phyloP scores from a whole-genome alignment of 2,329 filamentous ascomycete genomes.

The Exophiala xenobiotica region DNA sequence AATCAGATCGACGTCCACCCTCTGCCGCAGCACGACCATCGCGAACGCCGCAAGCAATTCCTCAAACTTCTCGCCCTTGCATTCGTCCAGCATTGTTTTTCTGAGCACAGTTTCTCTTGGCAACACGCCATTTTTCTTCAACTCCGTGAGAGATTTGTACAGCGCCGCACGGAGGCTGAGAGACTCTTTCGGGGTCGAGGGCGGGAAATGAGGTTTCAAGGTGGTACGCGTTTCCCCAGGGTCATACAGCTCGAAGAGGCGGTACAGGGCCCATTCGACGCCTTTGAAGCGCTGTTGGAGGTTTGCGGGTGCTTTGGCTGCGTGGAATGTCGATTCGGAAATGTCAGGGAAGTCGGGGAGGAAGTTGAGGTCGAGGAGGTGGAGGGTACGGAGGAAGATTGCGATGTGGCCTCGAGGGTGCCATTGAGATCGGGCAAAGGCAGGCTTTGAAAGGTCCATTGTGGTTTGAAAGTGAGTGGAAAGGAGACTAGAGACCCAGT shows the following conservation, averaged over 20 bases:
- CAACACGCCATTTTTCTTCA: conserved; percentile 83
- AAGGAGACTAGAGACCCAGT: background rate
- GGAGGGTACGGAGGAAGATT: conserved; percentile 79
- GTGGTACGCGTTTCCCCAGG: conserved; percentile 74
- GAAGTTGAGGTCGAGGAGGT: conserved; percentile 75
- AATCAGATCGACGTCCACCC: background rate
- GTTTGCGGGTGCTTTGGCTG: conserved; percentile 52
- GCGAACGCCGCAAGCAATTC: conserved; percentile 85
- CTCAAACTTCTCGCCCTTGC: conserved; percentile 84
- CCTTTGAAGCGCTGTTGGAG: conserved; percentile 80
- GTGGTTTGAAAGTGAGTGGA: background rate
- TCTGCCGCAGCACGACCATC: conserved; percentile 72
- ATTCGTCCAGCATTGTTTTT: conserved; percentile 96
- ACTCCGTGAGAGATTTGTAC: conserved; percentile 74
- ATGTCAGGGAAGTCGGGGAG: conserved; percentile 79
- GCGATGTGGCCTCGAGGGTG: conserved; percentile 53
- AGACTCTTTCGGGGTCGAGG: conserved; percentile 84
- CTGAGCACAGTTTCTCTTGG: conserved; percentile 77
- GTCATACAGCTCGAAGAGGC: conserved; percentile 83
- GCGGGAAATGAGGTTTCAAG: conserved; percentile 85
- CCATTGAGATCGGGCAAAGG: conserved; percentile 31
- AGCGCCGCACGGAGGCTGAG: conserved; percentile 83
- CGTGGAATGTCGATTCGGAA: conserved; percentile 65
- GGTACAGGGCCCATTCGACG: conserved; percentile 88
- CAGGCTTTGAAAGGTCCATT: background rate